Evolutionary conservation across 202 grass and related monocot genomes (phyloP).

Genomic region (Miscanthus sacchariflorus): DNA sequence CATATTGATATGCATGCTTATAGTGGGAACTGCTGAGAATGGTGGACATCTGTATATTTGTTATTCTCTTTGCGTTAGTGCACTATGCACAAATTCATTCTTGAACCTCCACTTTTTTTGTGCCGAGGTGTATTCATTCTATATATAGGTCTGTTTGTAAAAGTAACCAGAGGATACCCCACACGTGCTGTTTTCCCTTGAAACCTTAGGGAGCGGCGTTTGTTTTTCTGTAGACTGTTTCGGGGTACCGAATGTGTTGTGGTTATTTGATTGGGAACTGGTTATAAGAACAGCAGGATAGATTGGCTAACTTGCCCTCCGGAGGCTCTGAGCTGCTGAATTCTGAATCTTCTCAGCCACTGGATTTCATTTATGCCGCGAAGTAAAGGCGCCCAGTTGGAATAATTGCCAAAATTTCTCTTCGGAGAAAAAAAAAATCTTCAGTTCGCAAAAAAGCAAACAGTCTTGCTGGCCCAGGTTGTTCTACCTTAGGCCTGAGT

Average conservation of each 20-base stretch:
- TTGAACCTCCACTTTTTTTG: conserved; percentile 45
- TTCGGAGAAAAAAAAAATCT: background rate
- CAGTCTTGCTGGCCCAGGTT: no score
- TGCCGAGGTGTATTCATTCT: conserved; percentile 38
- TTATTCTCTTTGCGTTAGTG: conserved; percentile 28
- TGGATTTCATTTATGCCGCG: background rate
- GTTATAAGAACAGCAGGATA: background rate
- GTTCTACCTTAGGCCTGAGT: no score
- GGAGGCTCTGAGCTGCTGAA: background rate
- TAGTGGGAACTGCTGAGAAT: conserved; percentile 15
- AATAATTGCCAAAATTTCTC: background rate
- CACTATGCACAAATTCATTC: conserved; percentile 46
- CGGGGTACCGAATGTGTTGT: background rate
- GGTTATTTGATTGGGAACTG: background rate
- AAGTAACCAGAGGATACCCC: conserved; percentile 35
- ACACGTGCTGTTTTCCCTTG: conserved; percentile 50
- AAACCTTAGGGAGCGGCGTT: conserved; percentile 43
- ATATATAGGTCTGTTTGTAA: conserved; percentile 43
- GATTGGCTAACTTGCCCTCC: background rate
- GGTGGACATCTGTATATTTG: background rate
- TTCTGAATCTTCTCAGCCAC: background rate
- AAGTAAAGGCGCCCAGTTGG: background rate
- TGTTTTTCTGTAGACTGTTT: conserved; percentile 38
- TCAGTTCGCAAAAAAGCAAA: background rate
- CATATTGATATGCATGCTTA: conserved; percentile 45